Percentiles rank a stretch among this genome's conserved stretches.
These are phyloP conservation scores for Phytomonas francai DNA, from an alignment of 208 protist species.

Conservation along the genomic window DNA sequence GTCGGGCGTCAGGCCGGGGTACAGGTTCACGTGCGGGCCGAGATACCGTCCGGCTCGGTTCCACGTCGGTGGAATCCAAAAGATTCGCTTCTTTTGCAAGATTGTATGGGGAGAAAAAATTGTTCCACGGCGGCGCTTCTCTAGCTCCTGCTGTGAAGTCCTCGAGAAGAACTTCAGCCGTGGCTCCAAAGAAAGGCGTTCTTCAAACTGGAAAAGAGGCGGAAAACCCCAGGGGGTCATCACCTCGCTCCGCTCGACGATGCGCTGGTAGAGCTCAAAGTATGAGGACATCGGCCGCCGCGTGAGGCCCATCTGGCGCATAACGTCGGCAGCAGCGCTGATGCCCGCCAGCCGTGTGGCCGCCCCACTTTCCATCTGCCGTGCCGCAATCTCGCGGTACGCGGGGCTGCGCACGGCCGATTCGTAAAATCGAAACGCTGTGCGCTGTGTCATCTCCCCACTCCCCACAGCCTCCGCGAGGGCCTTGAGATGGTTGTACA, in stretches of 20 bases:
- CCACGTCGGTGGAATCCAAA: slow-evolving; percentile 88
- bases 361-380: slow-evolving; percentile 73
- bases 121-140: slow-evolving; percentile 52
- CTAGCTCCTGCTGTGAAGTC: slow-evolving; percentile 68
- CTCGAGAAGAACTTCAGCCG: slow-evolving; percentile 84
- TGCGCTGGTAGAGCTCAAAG: slow-evolving; percentile 90
- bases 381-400: slow-evolving; percentile 73
- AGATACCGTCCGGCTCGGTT: slow-evolving; percentile 71
- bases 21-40: slow-evolving; percentile 77
- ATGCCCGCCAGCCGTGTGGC: slow-evolving; percentile 83
- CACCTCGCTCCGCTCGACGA: slow-evolving; percentile 83
- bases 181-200: slow-evolving; percentile 78
- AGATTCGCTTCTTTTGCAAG: slow-evolving; percentile 67
- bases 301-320: slow-evolving; percentile 81
- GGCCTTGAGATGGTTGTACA: slow-evolving; percentile 83
- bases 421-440: slow-evolving; percentile 86
- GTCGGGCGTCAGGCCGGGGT: slow-evolving; percentile 82
- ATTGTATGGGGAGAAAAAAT: slow-evolving; percentile 74
- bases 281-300: slow-evolving; percentile 83
- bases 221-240: slow-evolving; percentile 91
- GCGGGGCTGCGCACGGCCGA: slow-evolving; percentile 80
- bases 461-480: slow-evolving; percentile 79
- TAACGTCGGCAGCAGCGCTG: slow-evolving; percentile 78
- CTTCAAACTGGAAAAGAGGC: slow-evolving; percentile 88
- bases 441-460: slow-evolving; percentile 82